Conservation (phyloP, 208 protist genomes). For the Acanthamoeba rhysodes region DNA sequence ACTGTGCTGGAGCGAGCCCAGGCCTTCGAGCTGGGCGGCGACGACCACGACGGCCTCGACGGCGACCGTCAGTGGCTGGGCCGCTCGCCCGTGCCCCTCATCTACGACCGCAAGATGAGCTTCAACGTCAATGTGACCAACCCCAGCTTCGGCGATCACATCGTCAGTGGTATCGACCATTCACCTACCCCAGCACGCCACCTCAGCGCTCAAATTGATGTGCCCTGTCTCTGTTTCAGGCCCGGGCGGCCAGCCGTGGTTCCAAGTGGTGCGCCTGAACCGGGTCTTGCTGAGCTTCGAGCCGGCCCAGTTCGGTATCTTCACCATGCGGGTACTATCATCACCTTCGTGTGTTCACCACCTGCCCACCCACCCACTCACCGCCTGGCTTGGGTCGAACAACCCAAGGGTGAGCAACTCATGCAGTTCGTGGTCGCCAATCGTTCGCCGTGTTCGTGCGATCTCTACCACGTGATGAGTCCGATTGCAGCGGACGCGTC, state of each 20-base stretch:
- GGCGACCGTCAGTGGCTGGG: background rate
- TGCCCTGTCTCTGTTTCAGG: background rate
- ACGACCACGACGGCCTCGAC: background rate
- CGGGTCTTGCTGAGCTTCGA: background rate
- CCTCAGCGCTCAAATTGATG: too few relatives aligned
- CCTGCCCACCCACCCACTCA: too few relatives aligned
- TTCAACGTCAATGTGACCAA: background rate
- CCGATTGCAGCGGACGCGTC: background rate
- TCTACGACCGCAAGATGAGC: slow-evolving; percentile 17
- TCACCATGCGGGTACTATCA: background rate
- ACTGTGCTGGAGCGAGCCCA: background rate
- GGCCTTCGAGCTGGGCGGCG: background rate
- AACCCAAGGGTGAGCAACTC: background rate
- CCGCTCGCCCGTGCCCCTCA: background rate
- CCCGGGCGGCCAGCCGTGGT: background rate
- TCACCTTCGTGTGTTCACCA: background rate
- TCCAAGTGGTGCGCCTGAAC: background rate
- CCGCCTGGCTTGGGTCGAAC: background rate
- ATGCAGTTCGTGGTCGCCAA: background rate
- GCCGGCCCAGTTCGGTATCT: background rate
- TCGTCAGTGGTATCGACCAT: background rate
- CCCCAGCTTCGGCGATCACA: background rate
- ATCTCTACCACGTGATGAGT: background rate
- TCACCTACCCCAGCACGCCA: too few relatives aligned
- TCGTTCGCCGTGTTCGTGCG: background rate